Base-by-base conservation (phyloP, 208 protist species). In the Novymonas esmeraldas region DNA sequence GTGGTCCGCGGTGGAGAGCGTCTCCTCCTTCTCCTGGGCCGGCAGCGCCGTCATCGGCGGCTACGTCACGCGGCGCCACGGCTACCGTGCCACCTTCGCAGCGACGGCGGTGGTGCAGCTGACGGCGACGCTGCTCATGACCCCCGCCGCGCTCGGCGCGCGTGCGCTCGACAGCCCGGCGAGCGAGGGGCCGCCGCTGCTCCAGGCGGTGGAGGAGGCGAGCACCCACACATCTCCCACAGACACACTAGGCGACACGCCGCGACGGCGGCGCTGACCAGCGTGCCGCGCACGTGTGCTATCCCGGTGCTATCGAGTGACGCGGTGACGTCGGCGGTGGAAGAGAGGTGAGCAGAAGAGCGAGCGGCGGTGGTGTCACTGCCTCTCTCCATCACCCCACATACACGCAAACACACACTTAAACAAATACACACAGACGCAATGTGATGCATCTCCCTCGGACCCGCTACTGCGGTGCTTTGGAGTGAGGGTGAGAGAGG, bases 1-100 rank as follows among this genome's bases (percentile, higher is more conserved):
- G 74, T 92, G 81, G 82, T 81, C 79, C 28, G 86, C 86, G 28
- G 76, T 89, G 44, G 86, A 92, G 68, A 85, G 81, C 60, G 78
- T 92, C 57, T 76, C 78, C 0, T 76, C 71, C 41, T 76, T 90
- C 34, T 88, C 76, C 20, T 92, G 86, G 84, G 68, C 86, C 0
- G 86, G 80, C 31, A 88, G 81, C 64, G 82, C 86, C n/a, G 64
- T 81, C 6, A 26, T 89, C 34, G 86, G 82, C 10, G 86, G 86
- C 5, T 78, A 73, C 50, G 67, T 92, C 44, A 68, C 64, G 3
- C 51, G 76, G 26, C 42, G 34, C 2, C 66, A 82, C 51, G 73
- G 82, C 9, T 89, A 89, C 55, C 51, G 82, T 38, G 58, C 42
- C 28, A 79, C 64, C 16, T 92, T 92, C 58, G 18, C 58, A 29